A percentile compares a stretch with the other conserved stretches of the same genome.
Conservation (phyloP, 805 yeast genomes). For the Phaffomyces antillensis region DNA sequence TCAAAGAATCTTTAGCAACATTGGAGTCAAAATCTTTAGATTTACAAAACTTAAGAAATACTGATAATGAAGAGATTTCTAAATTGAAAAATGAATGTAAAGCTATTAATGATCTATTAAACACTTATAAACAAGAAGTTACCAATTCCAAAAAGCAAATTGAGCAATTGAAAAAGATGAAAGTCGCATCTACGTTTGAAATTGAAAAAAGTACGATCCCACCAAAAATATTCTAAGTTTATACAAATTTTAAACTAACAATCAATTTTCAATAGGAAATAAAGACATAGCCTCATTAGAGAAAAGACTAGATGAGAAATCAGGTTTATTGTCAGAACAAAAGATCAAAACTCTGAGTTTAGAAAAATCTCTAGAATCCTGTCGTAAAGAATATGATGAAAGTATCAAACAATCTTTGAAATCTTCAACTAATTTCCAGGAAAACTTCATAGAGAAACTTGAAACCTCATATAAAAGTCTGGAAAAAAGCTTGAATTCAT, state of each 20-base stretch:
- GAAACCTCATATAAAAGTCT: constrained; percentile 1
- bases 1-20: constrained; percentile 16
- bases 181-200: constrained; percentile 16
- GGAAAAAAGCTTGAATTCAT: not conserved
- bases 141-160: constrained; percentile 18
- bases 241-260: constrained; percentile 10
- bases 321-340: constrained; percentile 42
- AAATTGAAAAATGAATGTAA: constrained; percentile 22
- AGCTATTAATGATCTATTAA: constrained; percentile 13
- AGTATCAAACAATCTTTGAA: constrained; percentile 3
- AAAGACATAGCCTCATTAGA: constrained; percentile 30
- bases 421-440: constrained; percentile 1
- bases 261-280: constrained; percentile 15
- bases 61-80: constrained; percentile 16
- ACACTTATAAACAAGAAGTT: constrained; percentile 18
- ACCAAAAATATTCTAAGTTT: not conserved
- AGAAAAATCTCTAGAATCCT: constrained; percentile 15
- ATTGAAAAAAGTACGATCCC: constrained; percentile 15
- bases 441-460: constrained; percentile 2
- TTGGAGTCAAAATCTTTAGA: constrained; percentile 20
- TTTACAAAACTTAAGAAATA: constrained; percentile 19
- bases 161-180: constrained; percentile 20
- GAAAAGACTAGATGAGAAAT: constrained; percentile 33
- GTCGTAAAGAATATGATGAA: constrained; percentile 16
- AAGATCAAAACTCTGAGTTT: constrained; percentile 30